phyloP scores from a whole-genome alignment of 768 basidiomycete species.

The Tylopilus plumbeoviolaceoides region DNA sequence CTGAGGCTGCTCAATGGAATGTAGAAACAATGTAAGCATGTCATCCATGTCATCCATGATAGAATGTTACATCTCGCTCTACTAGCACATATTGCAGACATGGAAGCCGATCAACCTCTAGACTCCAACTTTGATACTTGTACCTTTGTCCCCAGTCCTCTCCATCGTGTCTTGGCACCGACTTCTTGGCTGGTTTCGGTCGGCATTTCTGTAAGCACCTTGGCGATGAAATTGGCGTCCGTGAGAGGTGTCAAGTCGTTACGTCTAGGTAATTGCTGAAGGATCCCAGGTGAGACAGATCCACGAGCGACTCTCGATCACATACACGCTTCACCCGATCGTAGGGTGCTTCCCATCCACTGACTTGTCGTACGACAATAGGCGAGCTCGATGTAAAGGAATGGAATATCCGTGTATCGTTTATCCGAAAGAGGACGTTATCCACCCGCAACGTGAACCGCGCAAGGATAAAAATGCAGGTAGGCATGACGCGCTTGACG shows the following conservation, averaged over 20 bases:
- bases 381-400: conserved; percentile 62
- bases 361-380: conserved; percentile 70
- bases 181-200: conserved; percentile 50
- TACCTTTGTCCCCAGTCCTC: conserved; percentile 64
- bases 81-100: not conserved
- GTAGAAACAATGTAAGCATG: not conserved
- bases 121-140: conserved; percentile 42
- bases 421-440: conserved; percentile 85
- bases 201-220: conserved; percentile 62
- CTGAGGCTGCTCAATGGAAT: not conserved
- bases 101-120: not conserved
- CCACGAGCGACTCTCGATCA: not conserved
- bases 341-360: conserved; percentile 91
- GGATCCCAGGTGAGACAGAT: not conserved
- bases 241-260: conserved; percentile 88
- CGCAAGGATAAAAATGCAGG: conserved; percentile 84
- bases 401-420: conserved; percentile 89
- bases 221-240: conserved; percentile 78
- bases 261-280: conserved; percentile 61
- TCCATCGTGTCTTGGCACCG: conserved; percentile 80
- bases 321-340: conserved; percentile 72
- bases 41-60: not conserved
- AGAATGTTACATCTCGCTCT: not conserved
- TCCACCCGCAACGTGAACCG: conserved; percentile 95
- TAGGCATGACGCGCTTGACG: conserved; percentile 94